Conservation (phyloP, 2,329 filamentous ascomycete species). For the Cadophora sp. region DNA sequence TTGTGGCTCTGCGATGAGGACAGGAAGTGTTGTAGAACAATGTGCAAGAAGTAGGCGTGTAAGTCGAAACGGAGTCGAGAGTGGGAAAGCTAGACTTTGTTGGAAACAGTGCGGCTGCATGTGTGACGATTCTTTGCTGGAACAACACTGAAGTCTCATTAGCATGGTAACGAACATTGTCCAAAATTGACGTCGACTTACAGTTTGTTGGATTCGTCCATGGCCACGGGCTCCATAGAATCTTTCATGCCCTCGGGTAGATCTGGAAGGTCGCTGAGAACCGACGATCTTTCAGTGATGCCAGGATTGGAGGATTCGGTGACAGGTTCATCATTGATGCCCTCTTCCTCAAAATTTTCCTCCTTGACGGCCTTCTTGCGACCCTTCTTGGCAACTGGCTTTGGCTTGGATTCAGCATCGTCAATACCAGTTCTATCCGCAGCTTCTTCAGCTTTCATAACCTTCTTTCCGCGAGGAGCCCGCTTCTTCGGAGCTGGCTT, state of each 20-base stretch:
- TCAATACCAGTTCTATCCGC: conserved; percentile 14
- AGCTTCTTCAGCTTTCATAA: conserved; percentile 35
- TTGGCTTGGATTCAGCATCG: neutral
- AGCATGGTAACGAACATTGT: neutral
- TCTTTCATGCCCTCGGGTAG: neutral
- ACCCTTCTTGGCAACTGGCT: conserved; percentile 28
- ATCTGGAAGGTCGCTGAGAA: conserved; percentile 1
- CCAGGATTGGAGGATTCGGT: conserved; percentile 18
- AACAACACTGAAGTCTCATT: neutral
- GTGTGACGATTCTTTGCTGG: conserved; percentile 9
- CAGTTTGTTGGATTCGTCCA: neutral
- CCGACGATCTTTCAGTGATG: conserved; percentile 14
- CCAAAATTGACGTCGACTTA: neutral
- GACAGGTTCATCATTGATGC: conserved; percentile 1
- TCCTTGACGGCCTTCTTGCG: conserved; percentile 36
- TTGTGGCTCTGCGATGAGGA: neutral
- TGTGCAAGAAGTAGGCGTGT: neutral
- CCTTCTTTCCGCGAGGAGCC: conserved; percentile 25
- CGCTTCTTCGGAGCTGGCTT: conserved; percentile 31
- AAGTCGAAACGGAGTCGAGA: too few species aligned
- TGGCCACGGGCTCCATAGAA: neutral
- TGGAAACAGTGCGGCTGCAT: conserved; percentile 16
- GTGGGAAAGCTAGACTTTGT: neutral
- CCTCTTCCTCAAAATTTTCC: conserved; percentile 17
- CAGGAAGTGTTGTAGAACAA: neutral